Percentiles rank a stretch among this genome's conserved stretches.
phyloP scores from a whole-genome alignment of 2,329 filamentous ascomycete species.

The Cladosporium sp. region DNA sequence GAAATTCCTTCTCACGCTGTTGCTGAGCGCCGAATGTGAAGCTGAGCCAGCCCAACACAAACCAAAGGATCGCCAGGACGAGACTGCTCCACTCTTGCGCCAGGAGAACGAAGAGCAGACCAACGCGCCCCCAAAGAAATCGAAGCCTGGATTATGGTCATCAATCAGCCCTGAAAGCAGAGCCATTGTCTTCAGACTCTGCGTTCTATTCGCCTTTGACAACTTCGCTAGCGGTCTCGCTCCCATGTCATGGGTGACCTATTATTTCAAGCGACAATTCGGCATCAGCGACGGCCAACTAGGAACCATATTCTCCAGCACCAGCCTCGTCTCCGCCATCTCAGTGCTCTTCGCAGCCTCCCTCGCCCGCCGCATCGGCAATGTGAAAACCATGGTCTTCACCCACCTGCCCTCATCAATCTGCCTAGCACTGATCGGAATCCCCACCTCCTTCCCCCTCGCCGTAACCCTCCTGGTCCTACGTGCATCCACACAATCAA shows the following conservation, averaged over 20 bases:
- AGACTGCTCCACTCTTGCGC: neutral
- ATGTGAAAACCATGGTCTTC: slow-evolving; percentile 58
- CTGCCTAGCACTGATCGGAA: slow-evolving; percentile 56
- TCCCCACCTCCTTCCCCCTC: slow-evolving; percentile 49
- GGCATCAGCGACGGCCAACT: slow-evolving; percentile 46
- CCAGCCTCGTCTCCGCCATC: slow-evolving; percentile 36
- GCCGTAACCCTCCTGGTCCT: slow-evolving; percentile 58
- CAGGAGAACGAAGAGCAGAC: neutral
- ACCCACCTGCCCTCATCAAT: slow-evolving; percentile 66
- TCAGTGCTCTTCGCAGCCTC: slow-evolving; percentile 51
- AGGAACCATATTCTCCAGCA: slow-evolving; percentile 50
- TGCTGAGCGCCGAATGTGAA: slow-evolving; percentile 38
- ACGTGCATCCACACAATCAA: slow-evolving; percentile 58
- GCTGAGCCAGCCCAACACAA: slow-evolving; percentile 12
- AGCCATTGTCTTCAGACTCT: slow-evolving; percentile 54
- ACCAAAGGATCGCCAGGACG: neutral
- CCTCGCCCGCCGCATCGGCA: slow-evolving; percentile 59
- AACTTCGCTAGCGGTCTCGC: slow-evolving; percentile 48
- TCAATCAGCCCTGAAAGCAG: slow-evolving; percentile 42
- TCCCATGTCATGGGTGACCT: slow-evolving; percentile 39
- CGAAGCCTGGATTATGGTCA: slow-evolving; percentile 32
- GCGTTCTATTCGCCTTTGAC: slow-evolving; percentile 63
- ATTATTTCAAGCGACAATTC: slow-evolving; percentile 53
- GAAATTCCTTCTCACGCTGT: slow-evolving; percentile 36
- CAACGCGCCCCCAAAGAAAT: neutral